Evolutionary conservation across 2,329 filamentous ascomycete genomes (phyloP).

Genomic region (Aspergillus neotritici): DNA sequence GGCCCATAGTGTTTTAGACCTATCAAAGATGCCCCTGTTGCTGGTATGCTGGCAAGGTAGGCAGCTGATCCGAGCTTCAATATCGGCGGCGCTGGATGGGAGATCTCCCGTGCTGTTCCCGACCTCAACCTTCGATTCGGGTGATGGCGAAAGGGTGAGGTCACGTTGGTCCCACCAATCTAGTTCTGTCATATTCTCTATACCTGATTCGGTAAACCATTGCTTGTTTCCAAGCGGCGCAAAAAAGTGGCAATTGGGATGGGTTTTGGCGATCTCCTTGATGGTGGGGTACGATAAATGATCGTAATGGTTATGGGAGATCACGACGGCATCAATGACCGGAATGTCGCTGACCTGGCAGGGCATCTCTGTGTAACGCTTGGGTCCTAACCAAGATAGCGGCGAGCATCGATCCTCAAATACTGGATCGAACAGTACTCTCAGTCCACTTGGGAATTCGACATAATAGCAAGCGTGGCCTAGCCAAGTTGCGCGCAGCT

Average conservation of each 20-base stretch:
- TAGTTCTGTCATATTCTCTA: constrained; percentile 75
- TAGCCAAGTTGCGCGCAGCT: constrained; percentile 84
- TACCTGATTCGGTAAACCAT: constrained; percentile 70
- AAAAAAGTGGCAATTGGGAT: constrained; percentile 81
- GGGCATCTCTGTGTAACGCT: constrained; percentile 70
- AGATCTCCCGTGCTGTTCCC: constrained; percentile 20
- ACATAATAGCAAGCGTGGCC: constrained; percentile 92
- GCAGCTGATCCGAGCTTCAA: constrained; percentile 68
- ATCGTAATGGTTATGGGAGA: constrained; percentile 90
- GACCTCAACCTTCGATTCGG: constrained; percentile 22
- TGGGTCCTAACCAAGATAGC: constrained; percentile 62
- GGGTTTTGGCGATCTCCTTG: constrained; percentile 60
- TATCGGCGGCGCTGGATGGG: constrained; percentile 37
- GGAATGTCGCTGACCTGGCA: constrained; percentile 76
- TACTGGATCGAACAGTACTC: constrained; percentile 89
- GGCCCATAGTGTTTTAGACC: constrained; percentile 73
- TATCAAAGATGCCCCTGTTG: constrained; percentile 63
- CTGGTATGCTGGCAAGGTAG: constrained; percentile 81
- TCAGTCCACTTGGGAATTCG: constrained; percentile 78
- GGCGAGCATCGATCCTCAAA: constrained; percentile 85
- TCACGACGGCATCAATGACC: constrained; percentile 54
- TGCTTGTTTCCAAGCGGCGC: constrained; percentile 74
- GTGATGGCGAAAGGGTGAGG: constrained; percentile 53
- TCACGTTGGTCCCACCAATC: constrained; percentile 93
- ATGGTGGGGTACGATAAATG: constrained; percentile 77